phyloP scores from a whole-genome alignment of 352 stramenopile species.

The Phytopythium cucurbitacearum region DNA sequence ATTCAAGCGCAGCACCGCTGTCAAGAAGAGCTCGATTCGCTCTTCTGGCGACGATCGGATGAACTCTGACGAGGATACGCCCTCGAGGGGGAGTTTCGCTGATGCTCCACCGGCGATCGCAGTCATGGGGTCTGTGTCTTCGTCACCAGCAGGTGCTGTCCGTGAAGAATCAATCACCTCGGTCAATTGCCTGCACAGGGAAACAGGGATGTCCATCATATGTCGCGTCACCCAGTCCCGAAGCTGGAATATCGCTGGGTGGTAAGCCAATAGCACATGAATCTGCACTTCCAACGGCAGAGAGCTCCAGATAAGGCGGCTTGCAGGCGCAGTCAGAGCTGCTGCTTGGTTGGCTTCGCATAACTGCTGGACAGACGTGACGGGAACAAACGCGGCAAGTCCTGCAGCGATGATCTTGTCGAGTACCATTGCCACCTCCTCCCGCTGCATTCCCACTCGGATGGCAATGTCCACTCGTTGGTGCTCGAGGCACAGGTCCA shows the following conservation, averaged over 20 bases:
- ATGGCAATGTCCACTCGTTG: conserved; percentile 68
- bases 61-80: conserved; percentile 46
- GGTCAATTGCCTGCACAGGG: conserved; percentile 34
- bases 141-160: neutral
- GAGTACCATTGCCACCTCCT: conserved; percentile 44
- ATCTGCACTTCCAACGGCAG: conserved; percentile 48
- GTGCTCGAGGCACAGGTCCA: conserved; percentile 65
- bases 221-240: conserved; percentile 72
- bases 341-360: conserved; percentile 34
- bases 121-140: neutral
- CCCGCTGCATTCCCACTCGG: conserved; percentile 39
- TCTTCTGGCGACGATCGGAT: conserved; percentile 40
- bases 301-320: conserved; percentile 49
- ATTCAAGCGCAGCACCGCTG: conserved; percentile 62
- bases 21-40: conserved; percentile 73
- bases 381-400: conserved; percentile 35
- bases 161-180: conserved; percentile 35
- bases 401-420: conserved; percentile 46
- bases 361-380: conserved; percentile 29
- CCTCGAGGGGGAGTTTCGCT: neutral
- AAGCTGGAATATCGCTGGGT: conserved; percentile 49
- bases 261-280: conserved; percentile 42
- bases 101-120: neutral
- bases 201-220: conserved; percentile 27
- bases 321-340: conserved; percentile 29